A percentile compares a stretch with the other conserved stretches of the same genome.
Conservation (phyloP, 176 grass and related monocot species). For the Ensete ventricosum region DNA sequence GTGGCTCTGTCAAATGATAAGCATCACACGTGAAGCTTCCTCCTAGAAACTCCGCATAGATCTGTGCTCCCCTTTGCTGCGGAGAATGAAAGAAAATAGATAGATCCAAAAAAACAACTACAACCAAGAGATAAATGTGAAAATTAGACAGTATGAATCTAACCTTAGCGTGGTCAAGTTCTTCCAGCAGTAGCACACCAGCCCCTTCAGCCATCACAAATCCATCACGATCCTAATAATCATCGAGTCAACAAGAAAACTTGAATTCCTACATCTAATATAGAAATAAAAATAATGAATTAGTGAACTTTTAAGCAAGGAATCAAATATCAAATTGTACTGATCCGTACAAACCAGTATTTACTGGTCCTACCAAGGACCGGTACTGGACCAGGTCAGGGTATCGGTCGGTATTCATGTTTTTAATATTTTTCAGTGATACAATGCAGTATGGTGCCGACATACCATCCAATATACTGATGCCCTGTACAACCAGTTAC, state of each 20-base stretch:
- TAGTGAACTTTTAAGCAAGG: no score
- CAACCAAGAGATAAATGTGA: slow-evolving; percentile 18
- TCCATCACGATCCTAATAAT: slow-evolving; percentile 71
- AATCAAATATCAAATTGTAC: no score
- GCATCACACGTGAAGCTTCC: slow-evolving; percentile 99
- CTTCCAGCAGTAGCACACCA: slow-evolving; percentile 90
- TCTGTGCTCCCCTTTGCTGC: slow-evolving; percentile 87
- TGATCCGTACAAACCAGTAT: no score
- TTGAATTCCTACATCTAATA: not conserved
- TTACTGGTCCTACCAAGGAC: no score
- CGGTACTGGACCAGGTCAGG: no score
- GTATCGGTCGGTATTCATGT: no score
- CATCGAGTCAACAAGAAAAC: slow-evolving; percentile 4
- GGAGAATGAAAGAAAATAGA: slow-evolving; percentile 1
- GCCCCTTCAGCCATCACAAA: slow-evolving; percentile 99
- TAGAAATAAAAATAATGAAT: not conserved
- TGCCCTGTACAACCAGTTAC: no score
- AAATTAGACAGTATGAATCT: slow-evolving; percentile 8
- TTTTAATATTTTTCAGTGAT: no score
- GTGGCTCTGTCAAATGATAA: slow-evolving; percentile 96
- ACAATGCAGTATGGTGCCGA: no score
- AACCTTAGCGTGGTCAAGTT: slow-evolving; percentile 97
- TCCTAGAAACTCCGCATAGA: slow-evolving; percentile 95
- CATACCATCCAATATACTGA: no score
- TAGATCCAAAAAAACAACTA: not conserved